Evolutionary conservation across 176 grass and related monocot species (phyloP).

Genomic region (Stipa capillata): DNA sequence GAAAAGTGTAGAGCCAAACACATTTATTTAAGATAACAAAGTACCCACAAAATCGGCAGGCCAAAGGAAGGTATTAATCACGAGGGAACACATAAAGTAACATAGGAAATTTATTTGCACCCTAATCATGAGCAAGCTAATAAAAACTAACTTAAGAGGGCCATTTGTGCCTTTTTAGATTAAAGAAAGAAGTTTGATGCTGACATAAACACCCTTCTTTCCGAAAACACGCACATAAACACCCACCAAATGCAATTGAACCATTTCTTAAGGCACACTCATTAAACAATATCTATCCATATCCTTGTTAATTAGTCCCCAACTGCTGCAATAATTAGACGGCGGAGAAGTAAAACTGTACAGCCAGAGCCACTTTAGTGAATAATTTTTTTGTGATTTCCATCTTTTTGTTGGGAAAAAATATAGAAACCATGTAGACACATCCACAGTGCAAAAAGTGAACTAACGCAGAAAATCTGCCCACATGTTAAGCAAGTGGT

Average conservation of each 20-base stretch:
- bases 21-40: constrained; percentile 13
- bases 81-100: constrained; percentile 17
- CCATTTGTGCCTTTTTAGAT: neutral
- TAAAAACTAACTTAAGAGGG: neutral
- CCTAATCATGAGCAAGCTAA: neutral
- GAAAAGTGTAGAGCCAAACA: constrained; percentile 14
- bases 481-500: neutral
- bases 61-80: constrained; percentile 4
- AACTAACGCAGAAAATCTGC: neutral
- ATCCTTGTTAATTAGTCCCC: constrained; percentile 13
- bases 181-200: neutral
- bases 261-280: constrained; percentile 1
- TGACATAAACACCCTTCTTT: constrained; percentile 8
- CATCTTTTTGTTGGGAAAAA: neutral
- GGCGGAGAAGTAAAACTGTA: neutral
- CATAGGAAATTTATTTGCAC: no score
- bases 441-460: neutral
- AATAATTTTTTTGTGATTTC: neutral
- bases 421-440: neutral
- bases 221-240: constrained; percentile 19
- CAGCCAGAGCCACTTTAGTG: neutral
- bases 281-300: neutral
- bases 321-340: neutral
- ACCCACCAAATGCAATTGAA: constrained; percentile 27
- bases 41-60: constrained; percentile 14